phyloP scores from a whole-genome alignment of 371 early-diverging fungal species.

The Mucor sp. region DNA sequence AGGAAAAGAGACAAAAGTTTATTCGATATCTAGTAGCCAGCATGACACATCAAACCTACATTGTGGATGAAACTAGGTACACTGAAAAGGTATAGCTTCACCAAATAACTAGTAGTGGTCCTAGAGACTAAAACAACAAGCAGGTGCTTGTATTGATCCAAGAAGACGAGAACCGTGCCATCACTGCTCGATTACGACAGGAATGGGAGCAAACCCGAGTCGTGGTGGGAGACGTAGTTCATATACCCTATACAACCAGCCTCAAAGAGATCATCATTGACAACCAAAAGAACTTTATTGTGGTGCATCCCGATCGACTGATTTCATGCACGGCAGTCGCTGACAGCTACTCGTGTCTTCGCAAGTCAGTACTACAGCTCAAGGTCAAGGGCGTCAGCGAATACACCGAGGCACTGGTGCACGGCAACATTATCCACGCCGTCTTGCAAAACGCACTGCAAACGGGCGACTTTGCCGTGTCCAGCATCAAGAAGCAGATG shows the following conservation, averaged over 20 bases:
- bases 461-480: constrained; percentile 56
- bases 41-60: not conserved
- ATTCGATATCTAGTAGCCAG: constrained; percentile 10
- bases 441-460: constrained; percentile 70
- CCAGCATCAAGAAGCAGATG: constrained; percentile 47
- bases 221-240: constrained; percentile 52
- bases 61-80: not conserved
- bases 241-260: constrained; percentile 39
- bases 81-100: constrained; percentile 14
- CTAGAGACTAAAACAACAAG: not conserved
- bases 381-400: constrained; percentile 57
- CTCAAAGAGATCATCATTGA: constrained; percentile 46
- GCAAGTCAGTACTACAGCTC: constrained; percentile 75
- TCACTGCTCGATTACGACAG: constrained; percentile 35
- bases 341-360: constrained; percentile 73
- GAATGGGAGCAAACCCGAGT: constrained; percentile 50
- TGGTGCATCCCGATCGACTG: constrained; percentile 82
- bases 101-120: too few species aligned
- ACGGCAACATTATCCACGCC: constrained; percentile 83
- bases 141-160: constrained; percentile 24
- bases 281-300: constrained; percentile 51
- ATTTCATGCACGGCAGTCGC: constrained; percentile 78
- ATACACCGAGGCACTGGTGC: constrained; percentile 61
- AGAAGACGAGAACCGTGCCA: constrained; percentile 15
- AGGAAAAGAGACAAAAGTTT: constrained; percentile 12